These are phyloP conservation scores for Cucurbita maxima DNA, from an alignment of 306 rosid species.

Conservation along the genomic window DNA sequence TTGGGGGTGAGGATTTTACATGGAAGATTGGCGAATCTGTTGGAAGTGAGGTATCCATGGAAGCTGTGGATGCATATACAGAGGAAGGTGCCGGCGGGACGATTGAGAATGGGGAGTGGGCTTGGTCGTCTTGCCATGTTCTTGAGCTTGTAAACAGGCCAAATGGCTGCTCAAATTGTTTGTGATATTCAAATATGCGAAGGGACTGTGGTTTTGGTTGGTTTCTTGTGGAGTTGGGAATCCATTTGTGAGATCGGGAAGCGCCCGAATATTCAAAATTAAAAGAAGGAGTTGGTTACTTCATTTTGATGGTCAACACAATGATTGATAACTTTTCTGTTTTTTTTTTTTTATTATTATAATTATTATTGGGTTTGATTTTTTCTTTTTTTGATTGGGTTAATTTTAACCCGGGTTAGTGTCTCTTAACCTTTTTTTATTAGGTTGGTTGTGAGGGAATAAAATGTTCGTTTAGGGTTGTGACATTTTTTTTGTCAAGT, in stretches of 20 bases:
- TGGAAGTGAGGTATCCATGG: background rate
- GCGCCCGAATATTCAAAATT: background rate
- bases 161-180: background rate
- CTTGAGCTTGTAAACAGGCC: background rate
- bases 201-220: background rate
- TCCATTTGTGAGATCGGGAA: background rate
- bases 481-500: too few relatives aligned
- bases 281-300: background rate
- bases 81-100: background rate
- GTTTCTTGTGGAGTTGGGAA: background rate
- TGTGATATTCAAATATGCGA: background rate
- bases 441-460: too few relatives aligned
- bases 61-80: background rate
- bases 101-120: background rate
- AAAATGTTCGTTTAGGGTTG: too few relatives aligned
- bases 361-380: too few relatives aligned
- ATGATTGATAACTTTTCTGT: too few relatives aligned
- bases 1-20: background rate
- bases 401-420: too few relatives aligned
- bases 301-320: too few relatives aligned
- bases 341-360: too few relatives aligned
- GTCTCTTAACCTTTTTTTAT: too few relatives aligned
- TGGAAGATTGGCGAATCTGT: background rate
- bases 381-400: too few relatives aligned
- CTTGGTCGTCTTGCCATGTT: background rate